Evolutionary conservation across 2,329 filamentous ascomycete species (phyloP).

Genomic region (Trichoderma sp.): DNA sequence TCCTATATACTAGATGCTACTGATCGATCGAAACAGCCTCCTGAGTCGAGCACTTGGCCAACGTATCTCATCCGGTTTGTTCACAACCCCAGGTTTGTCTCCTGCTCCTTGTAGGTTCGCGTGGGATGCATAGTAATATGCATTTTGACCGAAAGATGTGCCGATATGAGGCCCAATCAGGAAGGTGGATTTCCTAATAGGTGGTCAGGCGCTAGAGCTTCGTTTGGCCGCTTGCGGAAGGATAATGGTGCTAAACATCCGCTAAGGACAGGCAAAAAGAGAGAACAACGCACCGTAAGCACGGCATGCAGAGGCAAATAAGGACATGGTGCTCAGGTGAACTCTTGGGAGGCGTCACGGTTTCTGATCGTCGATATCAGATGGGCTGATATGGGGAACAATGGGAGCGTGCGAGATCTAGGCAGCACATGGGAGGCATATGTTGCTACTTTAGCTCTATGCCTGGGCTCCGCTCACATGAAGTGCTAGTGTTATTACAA

Average conservation of each 20-base stretch:
- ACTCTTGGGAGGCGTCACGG: neutral
- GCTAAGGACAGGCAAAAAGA: neutral
- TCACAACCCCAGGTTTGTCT: slow-evolving; percentile 25
- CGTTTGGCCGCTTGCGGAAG: slow-evolving; percentile 7
- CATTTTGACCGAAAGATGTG: slow-evolving; percentile 28
- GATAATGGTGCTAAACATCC: neutral
- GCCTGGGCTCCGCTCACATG: slow-evolving; percentile 3
- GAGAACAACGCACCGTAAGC: neutral
- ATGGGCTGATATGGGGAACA: neutral
- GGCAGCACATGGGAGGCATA: neutral
- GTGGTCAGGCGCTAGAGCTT: slow-evolving; percentile 22
- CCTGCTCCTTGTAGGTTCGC: slow-evolving; percentile 28
- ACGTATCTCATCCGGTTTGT: slow-evolving; percentile 16
- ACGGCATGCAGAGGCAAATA: neutral
- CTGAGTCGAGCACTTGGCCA: slow-evolving; percentile 3
- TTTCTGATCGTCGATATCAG: slow-evolving; percentile 4
- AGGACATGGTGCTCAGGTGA: slow-evolving; percentile 2
- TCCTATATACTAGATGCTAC: slow-evolving; percentile 10
- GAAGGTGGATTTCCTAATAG: slow-evolving; percentile 17
- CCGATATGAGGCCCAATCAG: slow-evolving; percentile 22
- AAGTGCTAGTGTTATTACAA: neutral
- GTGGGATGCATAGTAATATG: slow-evolving; percentile 25
- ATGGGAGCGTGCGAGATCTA: neutral
- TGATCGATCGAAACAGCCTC: neutral
- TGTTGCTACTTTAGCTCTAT: neutral